Evolutionary conservation across 2,329 filamentous ascomycete species (phyloP), one percentile per base, ranked within the genome.

Genomic region (Kalaharituber pfeilii): DNA sequence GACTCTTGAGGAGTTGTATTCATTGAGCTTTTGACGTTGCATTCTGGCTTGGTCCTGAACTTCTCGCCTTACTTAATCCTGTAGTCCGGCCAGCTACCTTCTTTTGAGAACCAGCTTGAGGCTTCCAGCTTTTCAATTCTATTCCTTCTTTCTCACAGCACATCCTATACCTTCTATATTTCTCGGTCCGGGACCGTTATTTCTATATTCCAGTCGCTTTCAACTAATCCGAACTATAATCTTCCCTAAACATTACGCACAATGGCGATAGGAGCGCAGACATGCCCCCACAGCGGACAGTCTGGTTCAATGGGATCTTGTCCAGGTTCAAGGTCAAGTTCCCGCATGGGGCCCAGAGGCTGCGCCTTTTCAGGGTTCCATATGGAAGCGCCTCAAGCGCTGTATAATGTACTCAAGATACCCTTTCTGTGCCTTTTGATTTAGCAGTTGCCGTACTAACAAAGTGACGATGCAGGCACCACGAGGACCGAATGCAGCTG

Each of bases 391-490:
- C 53, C 66, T 9, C 62, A 64, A 53, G 60, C 65, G 24, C 66
- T 64, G 7, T 72, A 70, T 54, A 66, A 69, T 62, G 68, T 69
- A 56, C 60, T 67, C 62, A 15, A 1, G 39, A 26, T 22, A 3
- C 3, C 22, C 6, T 9, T 9, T 47, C 8, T 13, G 20, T 6
- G 8, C 7, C 22, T 9, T 36, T 9, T n/a, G 30, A 36, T 9
- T 22, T 30, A 5, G 13, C 13, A 20, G 6, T 36, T 18, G 7
- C 9, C 29, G 22, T 51, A 54, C 63, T 63, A 22, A 64, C 28
- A 27, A 6, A 39, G 25, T n/a, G n/a, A n/a, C n/a, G n/a, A n/a
- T n/a, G 42, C 25, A 58, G 72, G 73, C 75, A 28, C 71, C 72
- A 1, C 64, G 66, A 27, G 72, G 70, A 0, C 67, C 73, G 3